phyloP scores from a whole-genome alignment of 1,139 yeast species.

The Debaryomycetaceae sp. region DNA sequence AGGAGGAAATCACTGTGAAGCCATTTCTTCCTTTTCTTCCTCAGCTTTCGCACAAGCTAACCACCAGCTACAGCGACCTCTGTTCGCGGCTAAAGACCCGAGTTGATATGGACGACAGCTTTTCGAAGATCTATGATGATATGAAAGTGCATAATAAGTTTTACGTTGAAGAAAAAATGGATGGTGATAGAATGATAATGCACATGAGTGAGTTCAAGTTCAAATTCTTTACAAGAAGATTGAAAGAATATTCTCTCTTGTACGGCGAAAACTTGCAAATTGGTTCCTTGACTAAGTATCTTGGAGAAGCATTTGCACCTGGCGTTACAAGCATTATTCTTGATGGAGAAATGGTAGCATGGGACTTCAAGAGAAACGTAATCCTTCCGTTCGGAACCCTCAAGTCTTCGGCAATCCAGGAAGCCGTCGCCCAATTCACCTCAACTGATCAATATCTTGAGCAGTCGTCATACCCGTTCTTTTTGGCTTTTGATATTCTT shows the following conservation, averaged over 20 bases:
- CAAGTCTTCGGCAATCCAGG: conserved; percentile 64
- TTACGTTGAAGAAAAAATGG: conserved; percentile 85
- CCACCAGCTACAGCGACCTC: conserved; percentile 45
- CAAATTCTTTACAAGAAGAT: conserved; percentile 64
- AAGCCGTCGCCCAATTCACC: conserved; percentile 41
- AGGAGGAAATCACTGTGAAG: conserved; percentile 44
- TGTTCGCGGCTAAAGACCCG: conserved; percentile 37
- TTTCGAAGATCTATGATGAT: conserved; percentile 13
- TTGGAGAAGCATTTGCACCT: conserved; percentile 42
- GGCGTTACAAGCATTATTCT: conserved; percentile 52
- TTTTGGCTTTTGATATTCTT: conserved; percentile 69
- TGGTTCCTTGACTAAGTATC: conserved; percentile 61
- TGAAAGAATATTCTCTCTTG: conserved; percentile 67
- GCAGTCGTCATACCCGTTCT: conserved; percentile 54
- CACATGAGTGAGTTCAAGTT: conserved; percentile 51
- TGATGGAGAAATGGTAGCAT: conserved; percentile 95
- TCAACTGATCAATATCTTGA: conserved; percentile 35
- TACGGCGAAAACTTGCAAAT: conserved; percentile 63
- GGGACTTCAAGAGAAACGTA: conserved; percentile 58
- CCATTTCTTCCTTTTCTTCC: conserved; percentile 63
- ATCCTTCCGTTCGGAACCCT: conserved; percentile 79
- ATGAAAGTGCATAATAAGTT: conserved; percentile 37
- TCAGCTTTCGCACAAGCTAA: conserved; percentile 59
- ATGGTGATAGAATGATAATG: conserved; percentile 83
- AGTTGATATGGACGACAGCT: conserved; percentile 18